Evolutionary conservation across 108 stramenopile species (phyloP).

Genomic region (Conticribra guillardii): DNA sequence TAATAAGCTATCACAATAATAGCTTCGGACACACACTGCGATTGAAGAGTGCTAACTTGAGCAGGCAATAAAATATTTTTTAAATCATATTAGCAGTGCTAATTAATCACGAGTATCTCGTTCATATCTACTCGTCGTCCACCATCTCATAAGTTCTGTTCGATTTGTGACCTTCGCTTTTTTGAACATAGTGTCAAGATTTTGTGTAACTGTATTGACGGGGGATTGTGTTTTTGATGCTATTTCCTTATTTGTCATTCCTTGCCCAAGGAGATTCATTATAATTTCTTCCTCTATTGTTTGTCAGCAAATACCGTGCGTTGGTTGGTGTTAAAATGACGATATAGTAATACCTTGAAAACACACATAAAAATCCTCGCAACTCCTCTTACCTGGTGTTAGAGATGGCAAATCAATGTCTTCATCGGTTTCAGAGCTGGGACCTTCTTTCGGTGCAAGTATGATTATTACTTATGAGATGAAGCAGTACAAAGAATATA

Average conservation of each 20-base stretch:
- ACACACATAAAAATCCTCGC: background rate
- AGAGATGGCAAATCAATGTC: too few relatives aligned
- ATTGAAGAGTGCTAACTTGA: too few relatives aligned
- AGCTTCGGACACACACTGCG: too few relatives aligned
- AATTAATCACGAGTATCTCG: too few relatives aligned
- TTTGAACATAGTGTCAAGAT: constrained; percentile 67
- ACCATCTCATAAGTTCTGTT: constrained; percentile 60
- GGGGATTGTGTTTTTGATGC: constrained; percentile 48
- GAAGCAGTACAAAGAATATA: too few relatives aligned
- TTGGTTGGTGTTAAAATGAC: background rate
- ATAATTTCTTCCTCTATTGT: constrained; percentile 60
- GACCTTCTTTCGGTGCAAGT: too few relatives aligned
- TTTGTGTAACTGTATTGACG: constrained; percentile 55
- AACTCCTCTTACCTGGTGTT: too few relatives aligned
- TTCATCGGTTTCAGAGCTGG: too few relatives aligned
- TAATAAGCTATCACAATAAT: too few relatives aligned
- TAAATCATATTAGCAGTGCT: too few relatives aligned
- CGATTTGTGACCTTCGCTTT: constrained; percentile 70
- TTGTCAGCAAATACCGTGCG: background rate
- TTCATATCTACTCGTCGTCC: constrained; percentile 6
- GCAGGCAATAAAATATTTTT: too few relatives aligned
- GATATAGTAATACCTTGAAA: constrained; percentile 1
- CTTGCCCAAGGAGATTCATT: constrained; percentile 61
- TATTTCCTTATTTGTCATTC: constrained; percentile 74
- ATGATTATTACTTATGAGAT: too few relatives aligned